Conservation (phyloP, 2,329 filamentous ascomycete genomes). For the Phaeosphaeria sp. region DNA sequence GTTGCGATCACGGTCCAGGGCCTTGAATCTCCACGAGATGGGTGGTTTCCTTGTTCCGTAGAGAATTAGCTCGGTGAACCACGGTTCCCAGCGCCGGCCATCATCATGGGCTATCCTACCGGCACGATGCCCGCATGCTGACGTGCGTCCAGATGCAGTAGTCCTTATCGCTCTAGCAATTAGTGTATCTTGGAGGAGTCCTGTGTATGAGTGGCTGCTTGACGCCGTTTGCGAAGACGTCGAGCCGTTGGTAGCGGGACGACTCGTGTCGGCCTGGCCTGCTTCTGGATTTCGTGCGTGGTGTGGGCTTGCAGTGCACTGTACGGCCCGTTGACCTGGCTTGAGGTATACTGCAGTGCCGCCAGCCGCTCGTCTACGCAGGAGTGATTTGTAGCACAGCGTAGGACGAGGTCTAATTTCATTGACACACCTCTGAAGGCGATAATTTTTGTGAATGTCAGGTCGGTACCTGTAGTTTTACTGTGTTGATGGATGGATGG, state of each 20-base stretch:
- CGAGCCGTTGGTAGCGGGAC: not conserved
- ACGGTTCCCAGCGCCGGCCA: not conserved
- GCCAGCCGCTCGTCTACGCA: no score
- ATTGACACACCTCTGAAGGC: not conserved
- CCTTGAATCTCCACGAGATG: not conserved
- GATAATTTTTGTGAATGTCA: not conserved
- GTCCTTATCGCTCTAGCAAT: not conserved
- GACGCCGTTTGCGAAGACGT: not conserved
- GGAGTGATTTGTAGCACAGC: no score
- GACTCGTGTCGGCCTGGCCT: not conserved
- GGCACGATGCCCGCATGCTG: not conserved
- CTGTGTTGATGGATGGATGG: not conserved
- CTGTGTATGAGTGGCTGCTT: not conserved
- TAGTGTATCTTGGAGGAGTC: not conserved
- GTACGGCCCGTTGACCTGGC: not conserved
- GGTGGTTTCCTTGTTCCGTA: not conserved
- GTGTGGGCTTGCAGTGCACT: not conserved
- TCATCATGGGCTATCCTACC: not conserved
- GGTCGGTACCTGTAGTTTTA: not conserved
- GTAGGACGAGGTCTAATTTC: not conserved
- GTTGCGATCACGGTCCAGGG: not conserved
- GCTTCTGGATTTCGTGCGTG: not conserved
- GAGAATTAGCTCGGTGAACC: not conserved
- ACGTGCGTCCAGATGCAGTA: constrained; percentile 1
- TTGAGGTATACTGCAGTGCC: not conserved